Percentiles rank a stretch among this genome's conserved stretches.
phyloP scores from a whole-genome alignment of 2,329 filamentous ascomycete genomes.

The Sclerotinia trifoliorum region DNA sequence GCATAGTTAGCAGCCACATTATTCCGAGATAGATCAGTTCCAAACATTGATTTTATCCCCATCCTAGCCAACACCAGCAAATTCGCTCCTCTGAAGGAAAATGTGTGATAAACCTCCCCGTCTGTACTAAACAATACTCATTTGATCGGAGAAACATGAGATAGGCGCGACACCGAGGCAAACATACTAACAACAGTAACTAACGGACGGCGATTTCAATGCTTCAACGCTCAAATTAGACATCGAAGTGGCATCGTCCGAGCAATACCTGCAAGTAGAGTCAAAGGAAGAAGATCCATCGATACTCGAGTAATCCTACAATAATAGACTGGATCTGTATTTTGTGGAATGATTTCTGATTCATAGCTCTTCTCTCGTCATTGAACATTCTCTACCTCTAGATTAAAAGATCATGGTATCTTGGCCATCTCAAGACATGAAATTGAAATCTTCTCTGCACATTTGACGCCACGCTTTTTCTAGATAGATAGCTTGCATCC shows the following conservation, averaged over 20 bases:
- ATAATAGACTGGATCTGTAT: background rate
- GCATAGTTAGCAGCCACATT: background rate
- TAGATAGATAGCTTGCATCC: background rate
- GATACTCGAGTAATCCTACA: background rate
- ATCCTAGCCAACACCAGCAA: background rate
- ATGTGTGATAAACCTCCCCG: background rate
- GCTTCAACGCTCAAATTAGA: background rate
- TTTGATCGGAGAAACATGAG: too few relatives aligned
- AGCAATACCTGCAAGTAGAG: background rate
- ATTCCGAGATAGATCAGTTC: background rate
- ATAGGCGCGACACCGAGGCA: background rate
- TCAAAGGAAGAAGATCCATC: background rate
- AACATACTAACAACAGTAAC: background rate
- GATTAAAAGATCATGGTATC: background rate
- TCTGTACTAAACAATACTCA: background rate
- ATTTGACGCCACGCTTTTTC: background rate
- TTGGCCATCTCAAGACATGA: background rate
- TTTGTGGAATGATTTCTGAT: background rate
- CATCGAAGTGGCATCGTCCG: background rate
- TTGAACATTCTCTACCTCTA: background rate
- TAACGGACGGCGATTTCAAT: background rate
- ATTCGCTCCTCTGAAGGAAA: background rate
- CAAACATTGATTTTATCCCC: background rate
- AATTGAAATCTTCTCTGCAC: background rate
- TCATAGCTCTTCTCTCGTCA: background rate